Base-by-base conservation (phyloP, 257 asterid genomes). In the Lavandula angustifolia region DNA sequence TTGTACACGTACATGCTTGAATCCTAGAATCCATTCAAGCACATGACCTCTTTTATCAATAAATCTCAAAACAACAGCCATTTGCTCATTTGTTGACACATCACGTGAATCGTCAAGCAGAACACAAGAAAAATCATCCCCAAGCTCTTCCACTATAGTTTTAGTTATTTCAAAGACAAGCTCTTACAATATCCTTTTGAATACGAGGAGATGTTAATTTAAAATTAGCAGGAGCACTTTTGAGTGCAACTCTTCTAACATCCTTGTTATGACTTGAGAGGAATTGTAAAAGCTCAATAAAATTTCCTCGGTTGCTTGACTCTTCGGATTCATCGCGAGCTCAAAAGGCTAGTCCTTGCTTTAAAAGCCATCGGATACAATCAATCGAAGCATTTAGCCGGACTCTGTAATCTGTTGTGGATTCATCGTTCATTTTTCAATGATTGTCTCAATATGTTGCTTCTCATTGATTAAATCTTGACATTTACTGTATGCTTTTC, bases 181-280 rank as follows among this genome's bases (percentile, higher is more conserved):
- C 63, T 7, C 10, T 57, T 14, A 57, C 16, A 57, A 35, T 57
- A 8, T 57, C 63, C 38, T 57, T 57, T 0, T 57, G 48, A 16
- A 57, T 57, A 37, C 13, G 48, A 57, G 63, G 48, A 10, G 34
- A 10, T 35, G 11, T 38, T 57, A 37, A 35, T 6, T 57, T 16
- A 33, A 57, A 48, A 16, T 57, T 17, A 13, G 31, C 13, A 1
- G 34, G 63, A 13, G 32, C 27, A 22, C 2, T 2, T 22, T 22
- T 22, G 1, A 22, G 27, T 22, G 1, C 27, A 22, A 22, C 1
- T 57, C 63, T 57, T 2, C 63, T 14, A 13, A 35, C 4, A 57
- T 57, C 32, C 3, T 37, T 48, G 18, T 57, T 57, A 57, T 37
- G 46, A 18, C 6, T 14, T 9, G 42, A 22, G n/a, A 54, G 43